Conservation (phyloP, 345 rosid genomes). For the Abelmoschus esculentus region DNA sequence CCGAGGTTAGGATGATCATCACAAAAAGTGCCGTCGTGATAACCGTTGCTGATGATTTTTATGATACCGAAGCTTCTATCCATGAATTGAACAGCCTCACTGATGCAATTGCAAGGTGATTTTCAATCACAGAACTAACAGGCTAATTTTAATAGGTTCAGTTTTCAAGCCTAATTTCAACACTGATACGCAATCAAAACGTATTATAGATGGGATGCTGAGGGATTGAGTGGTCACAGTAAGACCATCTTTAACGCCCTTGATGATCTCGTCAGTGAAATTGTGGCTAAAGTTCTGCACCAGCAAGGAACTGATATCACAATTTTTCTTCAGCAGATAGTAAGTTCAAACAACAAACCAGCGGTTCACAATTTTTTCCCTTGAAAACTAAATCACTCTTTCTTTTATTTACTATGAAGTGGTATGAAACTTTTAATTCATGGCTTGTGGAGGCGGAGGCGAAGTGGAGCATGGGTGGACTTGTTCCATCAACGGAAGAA, state of each 20-base stretch:
- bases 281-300: slow-evolving; percentile 20
- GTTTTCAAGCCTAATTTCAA: not conserved
- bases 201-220: slow-evolving; percentile 42
- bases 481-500: slow-evolving; percentile 23
- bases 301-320: slow-evolving; percentile 32
- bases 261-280: slow-evolving; percentile 31
- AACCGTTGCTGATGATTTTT: slow-evolving; percentile 64
- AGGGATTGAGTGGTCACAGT: slow-evolving; percentile 36
- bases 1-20: slow-evolving; percentile 19
- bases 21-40: slow-evolving; percentile 43
- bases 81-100: slow-evolving; percentile 41
- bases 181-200: not conserved
- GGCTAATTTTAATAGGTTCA: not conserved
- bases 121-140: not conserved
- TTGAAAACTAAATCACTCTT: not conserved
- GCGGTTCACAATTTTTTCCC: not conserved
- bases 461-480: slow-evolving; percentile 36
- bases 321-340: slow-evolving; percentile 27
- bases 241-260: slow-evolving; percentile 46
- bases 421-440: slow-evolving; percentile 59
- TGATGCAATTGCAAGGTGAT: slow-evolving; percentile 40
- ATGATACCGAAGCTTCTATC: slow-evolving; percentile 43
- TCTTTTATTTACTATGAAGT: slow-evolving; percentile 20
- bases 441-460: slow-evolving; percentile 69
- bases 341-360: slow-evolving; percentile 15